Base-by-base conservation (phyloP, 164 flowering plant genomes). In the Vitis riparia region DNA sequence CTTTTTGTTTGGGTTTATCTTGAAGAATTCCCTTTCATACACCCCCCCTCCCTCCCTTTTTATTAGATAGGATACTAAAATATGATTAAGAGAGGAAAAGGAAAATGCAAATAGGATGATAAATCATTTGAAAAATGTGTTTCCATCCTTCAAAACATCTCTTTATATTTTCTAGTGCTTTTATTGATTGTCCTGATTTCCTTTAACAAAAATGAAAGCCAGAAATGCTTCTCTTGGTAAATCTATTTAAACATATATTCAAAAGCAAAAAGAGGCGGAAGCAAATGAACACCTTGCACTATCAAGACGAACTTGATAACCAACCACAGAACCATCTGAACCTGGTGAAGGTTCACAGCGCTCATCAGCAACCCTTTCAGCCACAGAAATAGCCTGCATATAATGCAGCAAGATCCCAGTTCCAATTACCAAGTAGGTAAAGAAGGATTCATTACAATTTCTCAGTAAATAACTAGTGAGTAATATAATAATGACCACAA, bases 281-380 rank as follows among this genome's bases (percentile, higher is more conserved):
- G 16, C 27, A 72, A 5, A 67, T 56, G 49, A 51, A 30, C 69
- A 92, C 96, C 94, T 85, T 63, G 97, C 97, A 84, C 91, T 91
- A 71, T 92, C 97, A 67, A 92, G 92, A 51, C 98, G 97, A 76
- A 94, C 98, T 86, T 94, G 97, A 86, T 87, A 94, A 77, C 97
- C 97, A 84, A 94, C 94, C 86, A 92, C 79, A 71, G 97, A 92
- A 77, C 88, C 90, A 68, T 81, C 67, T 72, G 83, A 82, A 72
- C 97, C 97, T 1, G 96, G 94, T 57, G 82, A 76, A 50, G 91
- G 81, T 73, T 94, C 98, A 83, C 93, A 89, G 32, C 97, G 92
- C 82, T 94, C 98, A 71, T 87, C 90, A 58, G 94, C 87, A 62
- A 94, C 97, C 78, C 98, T 85, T 83, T 94, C 96, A 72, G 98